These are phyloP conservation scores for Orbilia blumenaviensis DNA, from an alignment of 2,329 filamentous ascomycete genomes.

Conservation along the genomic window DNA sequence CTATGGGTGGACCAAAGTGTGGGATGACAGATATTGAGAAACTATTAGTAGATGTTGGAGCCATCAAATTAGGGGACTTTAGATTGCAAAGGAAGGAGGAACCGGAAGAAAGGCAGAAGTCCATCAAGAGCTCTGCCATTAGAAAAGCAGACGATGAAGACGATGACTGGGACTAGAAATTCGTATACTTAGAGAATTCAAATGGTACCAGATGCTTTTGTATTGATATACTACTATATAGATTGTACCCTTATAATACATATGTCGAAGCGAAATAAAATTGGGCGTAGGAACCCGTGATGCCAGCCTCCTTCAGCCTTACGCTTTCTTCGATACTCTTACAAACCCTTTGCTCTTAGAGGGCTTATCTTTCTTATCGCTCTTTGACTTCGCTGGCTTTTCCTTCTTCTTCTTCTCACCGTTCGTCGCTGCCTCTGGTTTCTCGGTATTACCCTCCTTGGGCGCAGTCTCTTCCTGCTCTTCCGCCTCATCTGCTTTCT, in stretches of 20 bases:
- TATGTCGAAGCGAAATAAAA: conserved; percentile 15
- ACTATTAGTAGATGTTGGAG: conserved; percentile 82
- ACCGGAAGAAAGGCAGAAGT: conserved; percentile 69
- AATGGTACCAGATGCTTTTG: conserved; percentile 7
- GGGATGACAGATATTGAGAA: conserved; percentile 77
- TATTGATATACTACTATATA: conserved; percentile 21
- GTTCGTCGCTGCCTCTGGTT: not conserved
- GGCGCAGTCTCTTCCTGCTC: too few relatives aligned
- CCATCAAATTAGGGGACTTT: conserved; percentile 79
- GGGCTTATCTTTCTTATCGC: conserved; percentile 20
- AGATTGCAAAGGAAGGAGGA: conserved; percentile 73
- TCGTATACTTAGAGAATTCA: not conserved
- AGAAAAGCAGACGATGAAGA: conserved; percentile 64
- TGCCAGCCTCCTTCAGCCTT: conserved; percentile 15
- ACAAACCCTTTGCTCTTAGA: conserved; percentile 27
- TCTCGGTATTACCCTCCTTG: not conserved
- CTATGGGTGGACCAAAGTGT: conserved; percentile 76
- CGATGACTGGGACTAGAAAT: conserved; percentile 68
- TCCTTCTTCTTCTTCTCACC: conserved; percentile 5
- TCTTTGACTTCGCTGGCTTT: conserved; percentile 3
- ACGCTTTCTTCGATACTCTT: conserved; percentile 31
- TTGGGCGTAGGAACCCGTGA: not conserved
- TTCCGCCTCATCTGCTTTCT: conserved; percentile 31
- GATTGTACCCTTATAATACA: conserved; percentile 37
- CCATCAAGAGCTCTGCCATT: conserved; percentile 58